Evolutionary conservation across 495 filamentous ascomycete genomes (phyloP), one percentile per base, ranked within the genome.

Genomic region (Lasiosphaeris hirsuta): DNA sequence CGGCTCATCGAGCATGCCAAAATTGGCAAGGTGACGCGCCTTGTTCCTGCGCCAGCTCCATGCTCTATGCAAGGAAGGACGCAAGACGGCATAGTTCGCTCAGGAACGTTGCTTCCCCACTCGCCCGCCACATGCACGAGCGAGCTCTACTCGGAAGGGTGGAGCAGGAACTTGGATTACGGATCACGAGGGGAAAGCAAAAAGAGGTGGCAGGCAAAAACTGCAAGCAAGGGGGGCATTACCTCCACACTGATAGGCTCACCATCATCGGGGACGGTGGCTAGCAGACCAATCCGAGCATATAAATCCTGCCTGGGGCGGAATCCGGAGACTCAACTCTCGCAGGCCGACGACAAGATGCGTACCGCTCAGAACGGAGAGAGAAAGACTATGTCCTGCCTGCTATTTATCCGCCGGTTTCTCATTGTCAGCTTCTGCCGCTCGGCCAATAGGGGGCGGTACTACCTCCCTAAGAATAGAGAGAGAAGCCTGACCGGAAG

Each of bases 1-100:
- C 59, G 57, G 56, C 55, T 55, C 51, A 50, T 45, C 13, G 37
- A 56, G 35, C 46, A 63, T 63, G 56, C 60, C 60, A 53, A 59
- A 63, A 51, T 37, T 49, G 60, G 60, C 51, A 63, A 59, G 40
- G 40, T 45, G 40, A 37, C 39, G 39, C 19, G 42, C 23, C 45
- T 50, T 23, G 60, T 63, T 63, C 60, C 60, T 63, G 60, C 60
- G 60, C 56, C 56, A 60, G 51, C 36, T 58, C 60, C 51, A 59
- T 63, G 56, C 51, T 30, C 23, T 35, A 63, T 63, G 60, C 60
- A 56, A 47, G 52, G 38, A 40, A 51, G 53, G 45, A 58, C 45
- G 56, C 51, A 56, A 34, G 51, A 15, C 60, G 56, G 60, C 41
- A 63, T 45, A 41, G 45, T 51, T 53, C 40, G 17, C 35, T 44